Evolutionary conservation across 1,284 basidiomycete genomes (phyloP).

Genomic region (Fomitopsis palustris): DNA sequence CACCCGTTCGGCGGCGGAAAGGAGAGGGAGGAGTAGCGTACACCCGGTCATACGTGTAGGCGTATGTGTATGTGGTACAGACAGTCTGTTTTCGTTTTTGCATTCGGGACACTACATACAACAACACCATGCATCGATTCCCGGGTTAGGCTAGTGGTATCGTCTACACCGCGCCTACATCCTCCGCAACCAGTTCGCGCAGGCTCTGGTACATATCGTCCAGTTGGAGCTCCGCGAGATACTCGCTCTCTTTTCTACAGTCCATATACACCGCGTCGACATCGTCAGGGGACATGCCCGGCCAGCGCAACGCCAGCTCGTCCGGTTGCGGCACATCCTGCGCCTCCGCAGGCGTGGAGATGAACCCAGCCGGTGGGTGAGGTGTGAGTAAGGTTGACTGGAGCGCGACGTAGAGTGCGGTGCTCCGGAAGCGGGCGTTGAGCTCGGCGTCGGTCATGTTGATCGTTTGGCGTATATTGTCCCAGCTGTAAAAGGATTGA

Average conservation of each 20-base stretch:
- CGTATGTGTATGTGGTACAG: constrained; percentile 11
- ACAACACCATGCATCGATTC: neutral
- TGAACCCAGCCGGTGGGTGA: constrained; percentile 43
- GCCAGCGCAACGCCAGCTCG: constrained; percentile 66
- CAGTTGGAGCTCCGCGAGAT: constrained; percentile 51
- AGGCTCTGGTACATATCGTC: constrained; percentile 58
- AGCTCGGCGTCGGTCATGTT: constrained; percentile 72
- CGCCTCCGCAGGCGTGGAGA: constrained; percentile 51
- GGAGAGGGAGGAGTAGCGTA: neutral
- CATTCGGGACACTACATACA: neutral
- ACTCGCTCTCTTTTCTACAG: constrained; percentile 55
- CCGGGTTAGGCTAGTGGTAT: neutral
- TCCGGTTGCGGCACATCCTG: constrained; percentile 48
- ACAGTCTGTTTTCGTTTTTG: neutral
- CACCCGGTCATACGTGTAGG: too few relatives aligned
- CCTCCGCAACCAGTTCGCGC: constrained; percentile 52
- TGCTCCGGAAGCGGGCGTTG: constrained; percentile 58
- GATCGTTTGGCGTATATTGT: constrained; percentile 59
- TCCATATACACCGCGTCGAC: constrained; percentile 53
- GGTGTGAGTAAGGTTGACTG: constrained; percentile 42
- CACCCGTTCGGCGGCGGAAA: constrained; percentile 13
- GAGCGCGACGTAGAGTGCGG: constrained; percentile 67
- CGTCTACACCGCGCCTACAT: constrained; percentile 25
- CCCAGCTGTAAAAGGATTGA: constrained; percentile 54
- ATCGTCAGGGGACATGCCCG: constrained; percentile 62